Evolutionary conservation across 2,329 filamentous ascomycete species (phyloP).

Genomic region (Didymella segeticola): DNA sequence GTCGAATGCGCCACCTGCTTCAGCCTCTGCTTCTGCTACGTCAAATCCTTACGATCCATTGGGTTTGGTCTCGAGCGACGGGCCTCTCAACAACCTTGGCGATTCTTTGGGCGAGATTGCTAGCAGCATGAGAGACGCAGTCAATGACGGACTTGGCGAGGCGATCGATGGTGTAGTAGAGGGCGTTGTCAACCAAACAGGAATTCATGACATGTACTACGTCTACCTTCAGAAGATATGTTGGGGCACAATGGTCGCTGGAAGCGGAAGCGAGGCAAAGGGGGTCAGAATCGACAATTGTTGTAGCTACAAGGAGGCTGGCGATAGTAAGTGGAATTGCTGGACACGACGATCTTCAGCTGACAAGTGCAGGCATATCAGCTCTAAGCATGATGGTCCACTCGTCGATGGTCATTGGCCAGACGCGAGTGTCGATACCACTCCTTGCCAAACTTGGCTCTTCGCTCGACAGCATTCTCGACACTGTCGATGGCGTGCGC

Average conservation of each 20-base stretch:
- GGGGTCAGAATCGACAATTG: conserved; percentile 13
- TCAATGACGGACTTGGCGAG: conserved; percentile 20
- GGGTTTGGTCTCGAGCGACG: conserved; percentile 18
- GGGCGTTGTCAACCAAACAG: conserved; percentile 7
- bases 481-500: conserved; percentile 7
- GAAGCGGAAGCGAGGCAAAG: not conserved
- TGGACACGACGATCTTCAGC: not conserved
- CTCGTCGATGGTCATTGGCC: conserved; percentile 23
- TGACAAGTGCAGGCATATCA: conserved; percentile 15
- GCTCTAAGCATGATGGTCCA: conserved; percentile 5
- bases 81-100: conserved; percentile 2
- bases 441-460: conserved; percentile 16
- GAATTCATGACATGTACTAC: conserved; percentile 22
- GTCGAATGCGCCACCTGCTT: not conserved
- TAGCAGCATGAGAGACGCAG: conserved; percentile 17
- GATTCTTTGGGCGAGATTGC: conserved; percentile 12
- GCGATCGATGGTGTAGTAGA: conserved; percentile 18
- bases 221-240: conserved; percentile 23
- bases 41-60: conserved; percentile 8
- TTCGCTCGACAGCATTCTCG: conserved; percentile 10
- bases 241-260: not conserved
- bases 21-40: conserved; percentile 7
- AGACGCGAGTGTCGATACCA: conserved; percentile 25
- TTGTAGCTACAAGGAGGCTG: conserved; percentile 15
- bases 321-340: conserved; percentile 4